phyloP scores from a whole-genome alignment of 2,329 filamentous ascomycete species.

The Fusarium staphyleae region DNA sequence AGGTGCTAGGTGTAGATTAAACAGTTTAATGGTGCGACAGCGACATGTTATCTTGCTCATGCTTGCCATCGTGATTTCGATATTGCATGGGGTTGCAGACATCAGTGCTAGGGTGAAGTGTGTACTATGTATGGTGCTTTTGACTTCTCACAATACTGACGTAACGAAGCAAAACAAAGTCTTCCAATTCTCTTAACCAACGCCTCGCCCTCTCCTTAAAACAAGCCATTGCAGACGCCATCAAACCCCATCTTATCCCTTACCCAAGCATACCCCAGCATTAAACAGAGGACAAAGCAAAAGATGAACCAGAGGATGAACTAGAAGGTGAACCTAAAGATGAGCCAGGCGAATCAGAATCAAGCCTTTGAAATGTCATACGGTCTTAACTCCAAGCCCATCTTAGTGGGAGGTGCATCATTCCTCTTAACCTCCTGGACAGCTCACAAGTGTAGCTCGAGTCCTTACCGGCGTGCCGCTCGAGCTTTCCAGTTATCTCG shows the following conservation, averaged over 20 bases:
- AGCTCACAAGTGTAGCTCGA: constrained; percentile 38
- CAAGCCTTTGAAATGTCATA: neutral
- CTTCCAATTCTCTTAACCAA: constrained; percentile 24
- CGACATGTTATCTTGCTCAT: constrained; percentile 3
- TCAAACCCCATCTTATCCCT: neutral
- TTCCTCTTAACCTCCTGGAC: constrained; percentile 2
- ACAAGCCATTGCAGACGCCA: constrained; percentile 23
- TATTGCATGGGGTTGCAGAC: neutral
- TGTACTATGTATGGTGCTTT: neutral
- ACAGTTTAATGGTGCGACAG: constrained; percentile 23
- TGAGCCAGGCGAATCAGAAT: neutral
- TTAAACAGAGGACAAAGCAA: too few relatives aligned
- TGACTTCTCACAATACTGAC: neutral
- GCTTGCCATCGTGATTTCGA: neutral
- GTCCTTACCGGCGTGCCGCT: constrained; percentile 61
- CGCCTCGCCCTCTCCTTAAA: constrained; percentile 32
- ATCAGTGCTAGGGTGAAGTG: neutral
- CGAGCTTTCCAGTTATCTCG: constrained; percentile 78
- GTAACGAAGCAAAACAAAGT: neutral
- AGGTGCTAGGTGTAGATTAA: constrained; percentile 31
- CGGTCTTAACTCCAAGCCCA: too few relatives aligned
- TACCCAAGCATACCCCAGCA: neutral
- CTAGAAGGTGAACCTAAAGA: too few relatives aligned
- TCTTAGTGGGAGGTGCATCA: neutral
- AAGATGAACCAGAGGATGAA: neutral